Evolutionary conservation across 805 yeast species (phyloP).

Genomic region (Candida sakaeoensis): DNA sequence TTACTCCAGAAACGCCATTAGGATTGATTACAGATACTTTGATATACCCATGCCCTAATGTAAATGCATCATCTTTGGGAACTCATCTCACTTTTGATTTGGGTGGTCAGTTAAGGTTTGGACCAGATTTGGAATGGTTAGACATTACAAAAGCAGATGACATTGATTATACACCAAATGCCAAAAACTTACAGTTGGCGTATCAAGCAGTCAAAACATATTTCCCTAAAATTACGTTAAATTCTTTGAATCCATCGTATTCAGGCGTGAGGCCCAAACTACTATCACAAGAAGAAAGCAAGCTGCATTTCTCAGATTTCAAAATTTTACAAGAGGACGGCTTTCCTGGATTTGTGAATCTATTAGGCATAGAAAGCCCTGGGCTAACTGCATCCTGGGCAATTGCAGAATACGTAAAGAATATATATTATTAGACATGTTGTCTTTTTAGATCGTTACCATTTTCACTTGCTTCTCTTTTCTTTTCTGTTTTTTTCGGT

Average conservation of each 20-base stretch:
- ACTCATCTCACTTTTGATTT: slow-evolving; percentile 83
- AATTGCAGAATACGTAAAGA: slow-evolving; percentile 67
- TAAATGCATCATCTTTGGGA: slow-evolving; percentile 71
- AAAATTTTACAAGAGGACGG: slow-evolving; percentile 66
- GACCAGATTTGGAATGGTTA: slow-evolving; percentile 88
- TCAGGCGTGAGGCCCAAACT: slow-evolving; percentile 85
- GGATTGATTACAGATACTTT: slow-evolving; percentile 26
- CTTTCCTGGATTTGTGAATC: slow-evolving; percentile 73
- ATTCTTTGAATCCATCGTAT: slow-evolving; percentile 61
- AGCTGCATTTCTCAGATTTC: slow-evolving; percentile 62
- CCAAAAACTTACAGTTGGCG: slow-evolving; percentile 50
- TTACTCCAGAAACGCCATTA: slow-evolving; percentile 44
- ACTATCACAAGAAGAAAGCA: slow-evolving; percentile 37
- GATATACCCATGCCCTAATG: slow-evolving; percentile 75
- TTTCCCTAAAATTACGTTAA: slow-evolving; percentile 53
- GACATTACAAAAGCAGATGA: slow-evolving; percentile 29
- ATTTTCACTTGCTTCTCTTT: slow-evolving; percentile 14
- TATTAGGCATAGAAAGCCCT: slow-evolving; percentile 86
- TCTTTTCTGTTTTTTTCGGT: slow-evolving; percentile 45
- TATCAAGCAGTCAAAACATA: slow-evolving; percentile 55
- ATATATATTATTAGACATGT: slow-evolving; percentile 23
- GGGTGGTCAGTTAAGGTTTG: slow-evolving; percentile 76
- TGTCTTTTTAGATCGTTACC: slow-evolving; percentile 15
- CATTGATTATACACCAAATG: slow-evolving; percentile 47
- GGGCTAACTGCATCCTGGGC: slow-evolving; percentile 84